Conservation (phyloP, 768 basidiomycete genomes). For the Thelephora ganbajun region DNA sequence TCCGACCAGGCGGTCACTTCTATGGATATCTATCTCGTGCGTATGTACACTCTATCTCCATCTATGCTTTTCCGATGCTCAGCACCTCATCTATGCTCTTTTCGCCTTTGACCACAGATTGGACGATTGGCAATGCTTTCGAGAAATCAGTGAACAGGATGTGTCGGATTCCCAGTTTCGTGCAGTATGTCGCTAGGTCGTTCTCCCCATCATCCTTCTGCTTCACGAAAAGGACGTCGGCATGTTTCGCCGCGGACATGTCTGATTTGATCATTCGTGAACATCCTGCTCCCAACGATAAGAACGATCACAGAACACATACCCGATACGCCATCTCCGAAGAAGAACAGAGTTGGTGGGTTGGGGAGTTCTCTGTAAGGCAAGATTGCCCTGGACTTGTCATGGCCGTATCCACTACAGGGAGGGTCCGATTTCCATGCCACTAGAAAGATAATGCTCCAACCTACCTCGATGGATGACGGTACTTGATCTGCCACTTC, state of each 20-base stretch:
- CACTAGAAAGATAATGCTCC: not conserved
- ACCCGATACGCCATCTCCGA: conserved; percentile 96
- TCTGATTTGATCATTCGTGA: conserved; percentile 28
- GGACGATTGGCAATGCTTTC: conserved; percentile 43
- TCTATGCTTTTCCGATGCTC: conserved; percentile 6
- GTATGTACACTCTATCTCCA: too few relatives aligned
- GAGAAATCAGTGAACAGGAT: conserved; percentile 65
- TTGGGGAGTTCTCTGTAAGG: conserved; percentile 64
- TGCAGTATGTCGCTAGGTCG: conserved; percentile 78
- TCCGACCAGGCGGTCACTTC: too few relatives aligned
- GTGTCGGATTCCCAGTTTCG: conserved; percentile 63
- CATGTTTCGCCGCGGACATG: conserved; percentile 83
- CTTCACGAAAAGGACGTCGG: conserved; percentile 94
- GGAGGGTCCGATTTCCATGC: conserved; percentile 1
- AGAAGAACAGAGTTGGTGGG: conserved; percentile 85
- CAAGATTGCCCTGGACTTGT: conserved; percentile 90
- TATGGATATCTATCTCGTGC: too few relatives aligned
- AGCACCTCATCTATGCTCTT: conserved; percentile 42
- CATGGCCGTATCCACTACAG: conserved; percentile 76
- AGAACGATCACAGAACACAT: conserved; percentile 11
- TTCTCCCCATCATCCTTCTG: conserved; percentile 65
- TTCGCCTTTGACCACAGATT: conserved; percentile 57
- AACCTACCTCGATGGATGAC: conserved; percentile 73
- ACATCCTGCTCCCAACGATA: not conserved
- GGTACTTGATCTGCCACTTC: conserved; percentile 72